Evolutionary conservation across 345 rosid genomes (phyloP), one percentile per base, ranked within the genome.

Genomic region (Euphorbia tirucalli): DNA sequence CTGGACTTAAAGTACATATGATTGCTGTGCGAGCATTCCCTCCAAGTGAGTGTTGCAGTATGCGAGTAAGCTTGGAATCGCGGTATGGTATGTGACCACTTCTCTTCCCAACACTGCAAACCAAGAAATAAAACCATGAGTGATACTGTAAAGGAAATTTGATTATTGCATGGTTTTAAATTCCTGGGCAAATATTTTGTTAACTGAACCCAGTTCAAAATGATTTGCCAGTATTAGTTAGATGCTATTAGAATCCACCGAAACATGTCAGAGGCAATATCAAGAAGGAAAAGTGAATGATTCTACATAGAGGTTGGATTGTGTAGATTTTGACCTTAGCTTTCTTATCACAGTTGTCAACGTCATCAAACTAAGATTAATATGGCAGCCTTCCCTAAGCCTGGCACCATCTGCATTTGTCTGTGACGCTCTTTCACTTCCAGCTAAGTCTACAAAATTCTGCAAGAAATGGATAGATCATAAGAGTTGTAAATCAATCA

Each of bases 11-110:
- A 72, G 98, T 96, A 75, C 98, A 96, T 41, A 96, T 93, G 71
- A 96, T 96, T 71, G 99, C 99, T 48, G 99, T 96, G 27, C 99
- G 89, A 43, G 98, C 99, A 86, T 96, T 96, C 67, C 99, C 99
- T 69, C 99, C 99, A 16, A 96, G 98, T 54, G 98, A 96, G 76
- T 96, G 98, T 84, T 96, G 98, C 80, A 96, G 71, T 76, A 96
- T 96, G 65, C 99, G 90, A 64, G 99, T 96, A 71, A 96, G 90
- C 89, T 96, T 96, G 44, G 99, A 96, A 85, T 96, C 98, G 76
- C 99, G 78, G 74, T 96, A 96, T 9, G 98, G 98, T 75, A 96
- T 76, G 74, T 96, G 98, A 43, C 99, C 98, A 37, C 93, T 91
- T 83, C 85, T 90, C 83, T 93, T 93, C 75, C 97, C 99, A 82